Percentiles rank a stretch among this genome's conserved stretches.
These are phyloP conservation scores for Byssothecium circinans DNA, from an alignment of 2,329 filamentous ascomycete species.

Conservation along the genomic window DNA sequence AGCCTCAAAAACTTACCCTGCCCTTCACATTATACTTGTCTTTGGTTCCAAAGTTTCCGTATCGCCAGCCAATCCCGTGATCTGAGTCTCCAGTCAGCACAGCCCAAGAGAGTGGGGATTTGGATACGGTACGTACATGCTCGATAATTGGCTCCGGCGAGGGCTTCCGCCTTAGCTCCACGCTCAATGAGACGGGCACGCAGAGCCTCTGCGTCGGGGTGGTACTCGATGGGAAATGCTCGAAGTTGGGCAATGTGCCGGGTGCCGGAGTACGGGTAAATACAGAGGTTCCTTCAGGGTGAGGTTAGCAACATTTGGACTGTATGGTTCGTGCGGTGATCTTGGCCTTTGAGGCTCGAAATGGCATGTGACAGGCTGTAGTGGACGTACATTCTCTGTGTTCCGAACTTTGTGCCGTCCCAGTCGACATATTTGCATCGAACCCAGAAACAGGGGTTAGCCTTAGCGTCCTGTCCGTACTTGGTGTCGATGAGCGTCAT, in stretches of 20 bases:
- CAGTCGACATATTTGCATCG: constrained; percentile 42
- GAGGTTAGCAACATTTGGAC: no score
- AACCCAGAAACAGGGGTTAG: constrained; percentile 43
- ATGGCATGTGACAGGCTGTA: no score
- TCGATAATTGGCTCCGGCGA: constrained; percentile 55
- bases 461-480: constrained; percentile 39
- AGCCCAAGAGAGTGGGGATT: no score
- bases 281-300: constrained; percentile 21
- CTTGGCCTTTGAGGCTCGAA: no score
- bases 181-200: constrained; percentile 47
- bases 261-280: constrained; percentile 44
- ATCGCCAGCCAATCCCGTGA: constrained; percentile 48
- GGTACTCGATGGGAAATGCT: constrained; percentile 50
- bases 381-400: not conserved
- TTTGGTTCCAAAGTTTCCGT: constrained; percentile 35
- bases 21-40: constrained; percentile 52
- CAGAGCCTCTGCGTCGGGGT: constrained; percentile 45
- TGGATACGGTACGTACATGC: no score
- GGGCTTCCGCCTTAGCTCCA: constrained; percentile 50
- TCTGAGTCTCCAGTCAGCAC: no score
- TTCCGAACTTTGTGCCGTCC: constrained; percentile 42
- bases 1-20: constrained; percentile 5
- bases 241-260: constrained; percentile 46
- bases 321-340: no score
- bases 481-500: constrained; percentile 31